These are phyloP conservation scores for Apophysomyces sp. DNA, from an alignment of 371 early-diverging fungal species.

Conservation along the genomic window DNA sequence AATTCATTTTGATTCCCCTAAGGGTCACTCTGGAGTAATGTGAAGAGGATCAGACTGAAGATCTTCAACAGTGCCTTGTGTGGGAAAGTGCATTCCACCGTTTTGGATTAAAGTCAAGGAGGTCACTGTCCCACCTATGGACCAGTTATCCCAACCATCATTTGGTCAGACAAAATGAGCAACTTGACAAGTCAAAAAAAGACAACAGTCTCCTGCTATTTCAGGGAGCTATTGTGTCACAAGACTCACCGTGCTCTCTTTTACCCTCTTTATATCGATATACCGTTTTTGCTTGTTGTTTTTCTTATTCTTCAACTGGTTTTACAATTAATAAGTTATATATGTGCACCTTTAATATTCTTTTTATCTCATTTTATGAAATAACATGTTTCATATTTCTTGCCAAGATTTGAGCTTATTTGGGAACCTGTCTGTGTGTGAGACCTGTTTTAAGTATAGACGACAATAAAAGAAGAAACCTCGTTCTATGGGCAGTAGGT, in stretches of 20 bases:
- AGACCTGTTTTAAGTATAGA: background rate
- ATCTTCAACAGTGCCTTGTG: background rate
- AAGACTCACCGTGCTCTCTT: background rate
- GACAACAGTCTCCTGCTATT: slow-evolving; percentile 19
- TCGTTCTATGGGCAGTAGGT: background rate
- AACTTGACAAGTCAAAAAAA: background rate
- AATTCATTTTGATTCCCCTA: background rate
- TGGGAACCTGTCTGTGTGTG: background rate
- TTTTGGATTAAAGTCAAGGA: background rate
- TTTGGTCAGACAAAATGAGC: background rate
- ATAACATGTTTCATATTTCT: background rate
- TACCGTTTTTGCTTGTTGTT: background rate
- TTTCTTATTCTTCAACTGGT: too few species aligned
- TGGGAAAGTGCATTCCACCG: background rate
- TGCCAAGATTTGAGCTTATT: background rate
- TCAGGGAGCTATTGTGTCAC: slow-evolving; percentile 15
- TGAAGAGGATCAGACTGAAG: background rate
- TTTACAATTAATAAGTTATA: background rate
- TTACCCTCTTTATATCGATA: too few species aligned
- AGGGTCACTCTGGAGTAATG: background rate
- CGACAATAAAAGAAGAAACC: background rate
- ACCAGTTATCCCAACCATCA: background rate
- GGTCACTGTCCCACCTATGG: background rate
- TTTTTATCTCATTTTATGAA: background rate
- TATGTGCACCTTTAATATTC: background rate